Evolutionary conservation across 2,329 filamentous ascomycete species (phyloP), one percentile per base, ranked within the genome.

Genomic region (Penicillium sp.): DNA sequence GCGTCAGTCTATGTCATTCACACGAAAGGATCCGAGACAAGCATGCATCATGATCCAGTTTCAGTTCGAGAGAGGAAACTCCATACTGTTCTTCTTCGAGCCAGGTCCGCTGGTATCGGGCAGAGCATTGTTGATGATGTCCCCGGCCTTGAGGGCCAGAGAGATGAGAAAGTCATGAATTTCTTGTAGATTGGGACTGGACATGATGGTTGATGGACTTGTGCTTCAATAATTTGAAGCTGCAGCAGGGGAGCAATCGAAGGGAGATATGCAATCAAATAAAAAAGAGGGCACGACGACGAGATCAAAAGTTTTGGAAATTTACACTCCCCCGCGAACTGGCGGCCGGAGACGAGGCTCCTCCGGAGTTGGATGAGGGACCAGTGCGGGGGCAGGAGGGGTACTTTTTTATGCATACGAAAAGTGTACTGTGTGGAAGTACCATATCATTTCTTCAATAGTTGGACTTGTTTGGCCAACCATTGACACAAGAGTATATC

Each of bases 11-110:
- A 18, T 18, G 18, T 18, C 18, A 18, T 18, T 3, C 18, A 18
- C 18, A 18, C 3, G 18, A 18, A 18, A 18, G 18, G 3, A 18
- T 18, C 18, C 18, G 18, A 18, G 18, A 18, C 18, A 2, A 18
- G 18, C 18, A 18, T 18, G 18, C 18, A 18, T 18, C 18, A 18
- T 18, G 26, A 12, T 39, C 37, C 24, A 18, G 4, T 5, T 32
- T 11, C 9, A 5, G 5, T 28, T 36, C 12, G 34, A 11, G 9
- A 13, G 1, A 32, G 32, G 25, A 9, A 36, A 60, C 64, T 3
- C 18, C 18, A 38, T 51, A 73, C 70, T 73, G 57, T 75, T 76
- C 57, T 73, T 73, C 56, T 75, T 76, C 12, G 72, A 74, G 28
- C 63, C 67, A 4, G 67, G 61, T 18, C 57, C 60, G 42, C 60